A percentile compares a stretch with the other conserved stretches of the same genome.
These are phyloP conservation scores for Polygonum aviculare DNA, from an alignment of 148 eudicot species.

Conservation along the genomic window DNA sequence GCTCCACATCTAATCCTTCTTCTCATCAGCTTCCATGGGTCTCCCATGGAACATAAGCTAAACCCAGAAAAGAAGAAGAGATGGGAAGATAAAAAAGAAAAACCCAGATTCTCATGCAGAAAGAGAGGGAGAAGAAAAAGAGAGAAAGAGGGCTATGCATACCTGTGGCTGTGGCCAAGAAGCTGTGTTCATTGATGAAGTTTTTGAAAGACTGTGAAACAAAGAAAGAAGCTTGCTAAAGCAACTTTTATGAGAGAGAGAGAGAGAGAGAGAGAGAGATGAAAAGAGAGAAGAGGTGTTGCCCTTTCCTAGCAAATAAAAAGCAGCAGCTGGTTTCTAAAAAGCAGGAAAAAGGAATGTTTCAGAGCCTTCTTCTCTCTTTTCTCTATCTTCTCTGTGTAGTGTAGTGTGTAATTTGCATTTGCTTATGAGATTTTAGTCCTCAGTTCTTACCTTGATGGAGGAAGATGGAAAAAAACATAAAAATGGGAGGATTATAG, in stretches of 20 bases:
- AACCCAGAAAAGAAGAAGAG: slow-evolving; percentile 7
- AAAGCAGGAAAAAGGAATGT: slow-evolving; percentile 11
- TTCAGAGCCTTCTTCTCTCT: neutral
- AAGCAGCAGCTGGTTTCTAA: neutral
- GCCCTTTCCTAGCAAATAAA: neutral
- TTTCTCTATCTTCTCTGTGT: neutral
- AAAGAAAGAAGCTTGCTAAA: slow-evolving; percentile 8
- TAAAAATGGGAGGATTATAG: neutral
- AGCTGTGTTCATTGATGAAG: slow-evolving; percentile 27
- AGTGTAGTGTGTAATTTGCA: neutral
- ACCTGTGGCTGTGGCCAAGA: slow-evolving; percentile 39
- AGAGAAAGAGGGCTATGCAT: slow-evolving; percentile 3
- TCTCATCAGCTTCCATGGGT: neutral
- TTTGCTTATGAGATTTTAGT: neutral
- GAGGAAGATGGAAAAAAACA: neutral
- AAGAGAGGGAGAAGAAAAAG: slow-evolving; percentile 4
- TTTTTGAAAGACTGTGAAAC: slow-evolving; percentile 7
- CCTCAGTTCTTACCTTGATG: neutral
- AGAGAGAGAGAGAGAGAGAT: neutral
- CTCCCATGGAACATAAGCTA: neutral
- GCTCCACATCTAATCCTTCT: slow-evolving; percentile 1
- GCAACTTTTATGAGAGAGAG: slow-evolving; percentile 6
- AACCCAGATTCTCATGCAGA: slow-evolving; percentile 9
- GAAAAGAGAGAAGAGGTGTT: neutral
- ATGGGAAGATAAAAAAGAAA: neutral